Evolutionary conservation across 768 basidiomycete species (phyloP).

Genomic region (Rhodosporidiobolus odoratus): DNA sequence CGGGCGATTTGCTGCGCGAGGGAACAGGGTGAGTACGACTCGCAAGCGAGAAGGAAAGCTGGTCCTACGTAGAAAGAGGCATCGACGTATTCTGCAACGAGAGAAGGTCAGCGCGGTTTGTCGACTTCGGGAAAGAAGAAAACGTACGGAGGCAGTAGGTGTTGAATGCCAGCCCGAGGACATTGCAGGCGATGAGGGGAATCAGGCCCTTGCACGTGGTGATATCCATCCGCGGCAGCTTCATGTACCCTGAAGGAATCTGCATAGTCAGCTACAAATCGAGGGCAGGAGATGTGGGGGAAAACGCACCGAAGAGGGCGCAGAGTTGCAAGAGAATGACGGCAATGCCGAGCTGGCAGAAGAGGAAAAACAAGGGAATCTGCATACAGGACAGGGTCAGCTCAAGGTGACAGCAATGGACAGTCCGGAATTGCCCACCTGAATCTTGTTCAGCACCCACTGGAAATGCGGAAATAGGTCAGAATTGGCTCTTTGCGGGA

Average conservation of each 20-base stretch:
- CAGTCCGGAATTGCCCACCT: constrained; percentile 44
- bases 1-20: constrained; percentile 68
- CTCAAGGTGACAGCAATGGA: too few species aligned
- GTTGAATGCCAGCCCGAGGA: constrained; percentile 59
- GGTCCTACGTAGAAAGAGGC: constrained; percentile 67
- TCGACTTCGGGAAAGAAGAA: constrained; percentile 20
- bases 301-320: constrained; percentile 40
- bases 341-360: constrained; percentile 72
- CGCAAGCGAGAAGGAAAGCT: neutral
- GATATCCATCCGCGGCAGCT: constrained; percentile 62
- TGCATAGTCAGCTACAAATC: constrained; percentile 42
- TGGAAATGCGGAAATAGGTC: constrained; percentile 44
- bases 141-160: constrained; percentile 40
- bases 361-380: constrained; percentile 76
- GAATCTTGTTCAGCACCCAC: constrained; percentile 76
- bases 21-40: neutral
- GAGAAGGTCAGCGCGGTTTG: constrained; percentile 55
- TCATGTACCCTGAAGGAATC: constrained; percentile 58
- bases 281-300: neutral
- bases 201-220: constrained; percentile 65
- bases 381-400: neutral
- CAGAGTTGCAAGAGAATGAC: constrained; percentile 63
- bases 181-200: constrained; percentile 69
- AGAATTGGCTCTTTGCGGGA: constrained; percentile 22
- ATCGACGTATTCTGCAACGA: constrained; percentile 74